Evolutionary conservation across 495 filamentous ascomycete genomes (phyloP), one percentile per base, ranked within the genome.

Genomic region (Talaromyces borbonicus): DNA sequence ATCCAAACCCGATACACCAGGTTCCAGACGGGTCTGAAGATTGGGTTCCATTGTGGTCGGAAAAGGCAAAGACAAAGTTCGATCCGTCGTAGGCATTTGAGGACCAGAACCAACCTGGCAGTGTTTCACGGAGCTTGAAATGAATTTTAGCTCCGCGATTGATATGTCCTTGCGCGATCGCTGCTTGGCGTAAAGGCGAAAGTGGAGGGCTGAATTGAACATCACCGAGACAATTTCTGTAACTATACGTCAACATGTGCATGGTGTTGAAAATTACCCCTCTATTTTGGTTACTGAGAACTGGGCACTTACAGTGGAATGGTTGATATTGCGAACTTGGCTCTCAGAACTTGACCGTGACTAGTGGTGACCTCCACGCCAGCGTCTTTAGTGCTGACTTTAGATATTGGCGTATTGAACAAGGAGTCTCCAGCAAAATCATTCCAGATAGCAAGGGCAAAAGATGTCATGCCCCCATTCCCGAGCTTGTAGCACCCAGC

Each of bases 131-230:
- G 1, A 51, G 53, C 27, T 50, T 53, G 5, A 49, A 56, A 37
- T 60, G 56, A 23, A 60, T 46, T 43, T 63, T 63, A 8, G 50
- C 47, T 6, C 49, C 33, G 24, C 30, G 26, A 47, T 59, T 53
- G 12, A 57, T 33, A 22, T 63, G 58, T 6, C 53, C 53, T 8
- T 45, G 24, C 0, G 16, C 19, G 40, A 56, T 49, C 4, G 56
- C 59, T 27, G 52, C 47, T 12, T 54, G 49, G 2, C 53, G 52
- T 4, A 25, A 16, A 2, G 46, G 25, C 12, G 51, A 44, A 1
- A 64, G 47, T 7, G 59, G 50, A 8, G 57, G 57, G 11, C 39
- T 33, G 41, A 64, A 62, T 1, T 38, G 11, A n/a, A 62, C 33
- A 32, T 47, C 38, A 11, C 47, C 19, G 2, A 60, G 38, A 22